phyloP scores from a whole-genome alignment of 805 yeast species.

The Starmerella bombicola region DNA sequence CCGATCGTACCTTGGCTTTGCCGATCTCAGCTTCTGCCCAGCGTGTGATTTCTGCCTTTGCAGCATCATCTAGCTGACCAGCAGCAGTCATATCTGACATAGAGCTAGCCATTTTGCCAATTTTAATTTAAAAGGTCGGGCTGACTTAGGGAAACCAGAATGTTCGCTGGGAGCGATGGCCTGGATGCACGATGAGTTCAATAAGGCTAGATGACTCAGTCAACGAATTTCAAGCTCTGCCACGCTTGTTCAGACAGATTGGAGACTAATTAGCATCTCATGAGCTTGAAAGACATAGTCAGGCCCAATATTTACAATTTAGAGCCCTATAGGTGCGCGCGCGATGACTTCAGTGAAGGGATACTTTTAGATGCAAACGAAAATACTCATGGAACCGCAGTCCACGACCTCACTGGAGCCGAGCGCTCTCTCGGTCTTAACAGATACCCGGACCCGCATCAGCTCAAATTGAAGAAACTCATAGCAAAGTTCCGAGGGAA shows the following conservation, averaged over 20 bases:
- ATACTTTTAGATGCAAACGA: conserved; percentile 89
- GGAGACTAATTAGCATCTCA: too few relatives aligned
- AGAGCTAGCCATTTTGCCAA: background rate
- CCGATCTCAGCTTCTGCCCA: conserved; percentile 76
- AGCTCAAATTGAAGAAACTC: conserved; percentile 56
- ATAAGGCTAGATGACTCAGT: too few relatives aligned
- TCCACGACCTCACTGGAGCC: conserved; percentile 33
- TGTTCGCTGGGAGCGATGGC: too few relatives aligned
- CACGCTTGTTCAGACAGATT: too few relatives aligned
- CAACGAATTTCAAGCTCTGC: too few relatives aligned
- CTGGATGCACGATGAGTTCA: too few relatives aligned
- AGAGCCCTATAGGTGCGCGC: conserved; percentile 90
- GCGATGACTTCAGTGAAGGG: conserved; percentile 89
- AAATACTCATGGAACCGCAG: conserved; percentile 82
- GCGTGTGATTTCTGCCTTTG: conserved; percentile 59
- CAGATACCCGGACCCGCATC: conserved; percentile 97
- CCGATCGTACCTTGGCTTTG: conserved; percentile 62
- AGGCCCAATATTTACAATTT: conserved; percentile 74
- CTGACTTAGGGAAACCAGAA: too few relatives aligned
- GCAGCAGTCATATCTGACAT: background rate
- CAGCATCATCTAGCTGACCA: conserved; percentile 43
- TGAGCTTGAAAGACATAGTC: conserved; percentile 39
- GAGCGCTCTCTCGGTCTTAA: conserved; percentile 52
- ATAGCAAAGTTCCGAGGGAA: conserved; percentile 60
- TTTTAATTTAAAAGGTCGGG: too few relatives aligned